Evolutionary conservation across 1,284 basidiomycete species (phyloP).

Genomic region (Paramarasmius palmivorus): DNA sequence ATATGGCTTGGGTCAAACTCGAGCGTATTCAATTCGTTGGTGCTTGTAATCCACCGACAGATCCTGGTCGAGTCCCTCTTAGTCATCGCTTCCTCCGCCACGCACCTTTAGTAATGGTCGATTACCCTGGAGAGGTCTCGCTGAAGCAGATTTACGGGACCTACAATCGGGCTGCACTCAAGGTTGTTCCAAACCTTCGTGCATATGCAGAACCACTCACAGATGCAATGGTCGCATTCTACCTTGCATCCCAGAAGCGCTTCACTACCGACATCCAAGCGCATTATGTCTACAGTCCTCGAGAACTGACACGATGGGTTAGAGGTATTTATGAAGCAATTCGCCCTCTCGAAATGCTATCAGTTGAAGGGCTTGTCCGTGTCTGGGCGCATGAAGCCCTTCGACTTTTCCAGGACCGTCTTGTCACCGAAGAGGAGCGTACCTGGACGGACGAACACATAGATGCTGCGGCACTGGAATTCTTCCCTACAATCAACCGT

Average conservation of each 20-base stretch:
- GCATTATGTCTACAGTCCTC: slow-evolving; percentile 98
- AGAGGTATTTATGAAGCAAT: slow-evolving; percentile 98
- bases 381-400: slow-evolving; percentile 99
- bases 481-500: slow-evolving; percentile 92
- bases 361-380: slow-evolving; percentile 92
- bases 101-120: slow-evolving; percentile 99
- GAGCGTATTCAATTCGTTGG: slow-evolving; percentile 99
- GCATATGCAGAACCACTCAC: slow-evolving; percentile 95
- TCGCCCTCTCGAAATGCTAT: slow-evolving; percentile 86
- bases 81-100: slow-evolving; percentile 97
- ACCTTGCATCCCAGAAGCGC: slow-evolving; percentile 88
- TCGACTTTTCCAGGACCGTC: slow-evolving; percentile 96
- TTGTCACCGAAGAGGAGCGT: slow-evolving; percentile 91
- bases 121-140: slow-evolving; percentile 97
- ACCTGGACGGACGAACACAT: slow-evolving; percentile 95
- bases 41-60: slow-evolving; percentile 99
- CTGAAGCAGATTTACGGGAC: slow-evolving; percentile 99
- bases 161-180: slow-evolving; percentile 96
- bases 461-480: slow-evolving; percentile 79
- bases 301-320: slow-evolving; percentile 98
- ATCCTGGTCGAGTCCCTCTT: slow-evolving; percentile 98
- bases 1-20: slow-evolving; percentile 97
- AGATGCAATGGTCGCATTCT: slow-evolving; percentile 97
- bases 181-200: slow-evolving; percentile 92
- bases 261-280: slow-evolving; percentile 98